These are phyloP conservation scores for Geotrichum candidum DNA, from an alignment of 1,139 yeast genomes.

Conservation along the genomic window DNA sequence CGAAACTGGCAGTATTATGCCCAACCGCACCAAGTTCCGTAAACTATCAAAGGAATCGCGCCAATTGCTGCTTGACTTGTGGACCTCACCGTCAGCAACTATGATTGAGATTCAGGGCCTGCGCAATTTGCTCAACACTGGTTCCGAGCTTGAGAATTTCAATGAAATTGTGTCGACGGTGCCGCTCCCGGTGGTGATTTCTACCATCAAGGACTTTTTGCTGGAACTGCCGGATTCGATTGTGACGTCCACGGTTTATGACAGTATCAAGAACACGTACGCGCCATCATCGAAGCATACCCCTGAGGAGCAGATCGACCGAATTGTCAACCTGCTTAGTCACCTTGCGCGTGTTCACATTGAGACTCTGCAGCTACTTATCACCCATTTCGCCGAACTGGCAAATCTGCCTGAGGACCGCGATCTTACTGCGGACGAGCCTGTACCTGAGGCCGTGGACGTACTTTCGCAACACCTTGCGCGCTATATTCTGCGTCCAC, in stretches of 20 bases:
- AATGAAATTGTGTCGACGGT: slow-evolving; percentile 23
- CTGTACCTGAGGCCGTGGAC: slow-evolving; percentile 7
- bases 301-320: slow-evolving; percentile 12
- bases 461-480: slow-evolving; percentile 24
- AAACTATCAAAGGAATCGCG: slow-evolving; percentile 3
- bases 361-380: slow-evolving; percentile 17
- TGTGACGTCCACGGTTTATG: slow-evolving; percentile 61
- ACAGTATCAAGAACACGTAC: slow-evolving; percentile 60
- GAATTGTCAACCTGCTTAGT: slow-evolving; percentile 19
- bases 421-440: neutral
- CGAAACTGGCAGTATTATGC: neutral
- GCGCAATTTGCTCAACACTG: slow-evolving; percentile 53
- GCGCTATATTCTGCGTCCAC: slow-evolving; percentile 32
- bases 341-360: slow-evolving; percentile 21
- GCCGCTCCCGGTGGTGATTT: slow-evolving; percentile 57
- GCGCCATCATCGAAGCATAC: slow-evolving; percentile 18
- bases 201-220: slow-evolving; percentile 63
- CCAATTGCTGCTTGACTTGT: slow-evolving; percentile 9
- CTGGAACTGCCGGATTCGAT: slow-evolving; percentile 80
- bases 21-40: slow-evolving; percentile 4
- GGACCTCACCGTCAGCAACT: slow-evolving; percentile 46
- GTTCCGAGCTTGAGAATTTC: slow-evolving; percentile 36
- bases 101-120: slow-evolving; percentile 60
- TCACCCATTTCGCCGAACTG: slow-evolving; percentile 18
- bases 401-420: slow-evolving; percentile 14